Percentiles rank a stretch among this genome's conserved stretches.
These are phyloP conservation scores for Nakazawaea peltata DNA, from an alignment of 805 yeast genomes.

Conservation along the genomic window DNA sequence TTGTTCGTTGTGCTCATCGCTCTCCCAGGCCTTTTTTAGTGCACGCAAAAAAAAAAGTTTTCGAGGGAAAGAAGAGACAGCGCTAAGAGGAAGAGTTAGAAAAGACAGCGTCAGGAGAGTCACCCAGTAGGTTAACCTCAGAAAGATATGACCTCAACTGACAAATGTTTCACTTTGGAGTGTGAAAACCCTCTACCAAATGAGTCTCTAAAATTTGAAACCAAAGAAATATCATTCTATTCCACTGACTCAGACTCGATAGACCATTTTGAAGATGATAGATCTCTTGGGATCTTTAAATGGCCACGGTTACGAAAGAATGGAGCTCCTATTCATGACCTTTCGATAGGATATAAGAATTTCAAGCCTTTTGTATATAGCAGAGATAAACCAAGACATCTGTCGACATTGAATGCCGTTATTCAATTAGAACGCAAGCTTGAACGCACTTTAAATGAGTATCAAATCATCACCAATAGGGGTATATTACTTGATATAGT, in stretches of 20 bases:
- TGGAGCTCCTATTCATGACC: background rate
- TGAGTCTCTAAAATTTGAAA: conserved; percentile 1
- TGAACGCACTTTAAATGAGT: background rate
- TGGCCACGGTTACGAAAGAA: background rate
- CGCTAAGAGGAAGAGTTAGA: too few relatives aligned
- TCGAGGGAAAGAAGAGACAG: too few relatives aligned
- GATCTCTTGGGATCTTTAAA: background rate
- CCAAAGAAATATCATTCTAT: conserved; percentile 1
- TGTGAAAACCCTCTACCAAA: conserved; percentile 3
- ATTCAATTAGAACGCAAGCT: background rate
- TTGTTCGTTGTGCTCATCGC: too few relatives aligned
- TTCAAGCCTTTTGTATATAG: conserved; percentile 4
- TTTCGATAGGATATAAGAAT: conserved; percentile 2
- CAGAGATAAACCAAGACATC: background rate
- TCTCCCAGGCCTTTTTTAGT: too few relatives aligned
- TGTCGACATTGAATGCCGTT: background rate
- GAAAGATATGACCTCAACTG: too few relatives aligned
- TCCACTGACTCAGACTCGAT: conserved; percentile 1
- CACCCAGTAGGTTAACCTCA: too few relatives aligned
- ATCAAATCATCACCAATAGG: conserved; percentile 1
- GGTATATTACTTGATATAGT: conserved; percentile 1
- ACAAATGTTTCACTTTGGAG: too few relatives aligned
- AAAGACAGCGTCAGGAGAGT: too few relatives aligned
- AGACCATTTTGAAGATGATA: conserved; percentile 3
- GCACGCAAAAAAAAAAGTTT: too few relatives aligned